These are phyloP conservation scores for Pleurotus platypus DNA, from an alignment of 768 basidiomycete species.

Conservation along the genomic window DNA sequence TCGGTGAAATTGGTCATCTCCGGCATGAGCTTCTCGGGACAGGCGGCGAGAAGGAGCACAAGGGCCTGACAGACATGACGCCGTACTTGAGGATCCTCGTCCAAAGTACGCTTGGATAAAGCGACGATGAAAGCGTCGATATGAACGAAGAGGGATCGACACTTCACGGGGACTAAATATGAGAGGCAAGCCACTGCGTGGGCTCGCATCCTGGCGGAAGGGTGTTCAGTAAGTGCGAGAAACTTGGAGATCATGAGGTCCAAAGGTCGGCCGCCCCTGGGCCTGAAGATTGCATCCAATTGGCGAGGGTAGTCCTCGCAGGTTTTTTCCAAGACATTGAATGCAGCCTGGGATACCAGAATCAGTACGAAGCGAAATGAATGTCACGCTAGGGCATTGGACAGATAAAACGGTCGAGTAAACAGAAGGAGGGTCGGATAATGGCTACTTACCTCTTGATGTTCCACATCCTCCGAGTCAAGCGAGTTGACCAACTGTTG, in stretches of 20 bases:
- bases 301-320: slow-evolving; percentile 96
- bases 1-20: slow-evolving; percentile 94
- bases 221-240: slow-evolving; percentile 82
- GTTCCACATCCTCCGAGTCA: slow-evolving; percentile 68
- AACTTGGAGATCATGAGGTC: slow-evolving; percentile 98
- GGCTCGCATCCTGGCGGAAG: slow-evolving; percentile 83
- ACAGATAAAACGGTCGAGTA: neutral
- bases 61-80: slow-evolving; percentile 95
- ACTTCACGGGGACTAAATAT: slow-evolving; percentile 85
- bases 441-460: slow-evolving; percentile 73
- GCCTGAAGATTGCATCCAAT: slow-evolving; percentile 74
- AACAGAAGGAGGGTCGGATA: neutral
- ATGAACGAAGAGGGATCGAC: slow-evolving; percentile 86
- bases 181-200: slow-evolving; percentile 93
- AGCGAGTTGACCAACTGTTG: slow-evolving; percentile 78
- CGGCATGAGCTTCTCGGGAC: slow-evolving; percentile 95
- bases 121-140: slow-evolving; percentile 92
- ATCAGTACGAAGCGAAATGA: slow-evolving; percentile 12
- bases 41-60: slow-evolving; percentile 85
- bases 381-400: slow-evolving; percentile 10
- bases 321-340: slow-evolving; percentile 91
- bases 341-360: slow-evolving; percentile 61
- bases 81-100: slow-evolving; percentile 88
- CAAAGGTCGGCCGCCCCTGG: slow-evolving; percentile 85
- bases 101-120: slow-evolving; percentile 92